Evolutionary conservation across 768 basidiomycete genomes (phyloP).

Genomic region (Neoboletus magnificus): DNA sequence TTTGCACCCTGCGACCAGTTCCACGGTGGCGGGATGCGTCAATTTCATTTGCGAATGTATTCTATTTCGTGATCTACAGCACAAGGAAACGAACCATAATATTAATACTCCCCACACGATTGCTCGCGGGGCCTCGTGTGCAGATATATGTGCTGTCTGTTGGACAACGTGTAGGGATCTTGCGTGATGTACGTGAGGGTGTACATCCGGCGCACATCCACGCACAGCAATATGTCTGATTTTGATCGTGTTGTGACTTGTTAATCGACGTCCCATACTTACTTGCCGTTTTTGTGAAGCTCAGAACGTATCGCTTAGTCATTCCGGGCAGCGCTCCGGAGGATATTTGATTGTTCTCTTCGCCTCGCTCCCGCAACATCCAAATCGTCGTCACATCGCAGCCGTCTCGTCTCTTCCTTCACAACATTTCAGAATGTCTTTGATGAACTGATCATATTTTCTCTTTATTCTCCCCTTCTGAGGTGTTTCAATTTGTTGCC

Average conservation of each 20-base stretch:
- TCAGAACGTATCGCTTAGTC: constrained; percentile 20
- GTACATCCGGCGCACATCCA: not conserved
- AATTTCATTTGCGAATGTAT: constrained; percentile 3
- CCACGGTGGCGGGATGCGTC: constrained; percentile 3
- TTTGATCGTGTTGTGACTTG: not conserved
- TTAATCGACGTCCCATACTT: not conserved
- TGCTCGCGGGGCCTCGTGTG: constrained; percentile 1
- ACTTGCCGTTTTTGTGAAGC: not conserved
- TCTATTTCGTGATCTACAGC: not conserved
- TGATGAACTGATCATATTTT: constrained; percentile 6
- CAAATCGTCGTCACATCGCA: constrained; percentile 12
- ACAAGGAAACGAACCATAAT: constrained; percentile 10
- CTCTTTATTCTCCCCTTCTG: not conserved
- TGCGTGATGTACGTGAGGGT: not conserved
- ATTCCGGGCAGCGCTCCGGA: constrained; percentile 13
- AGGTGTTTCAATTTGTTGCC: not conserved
- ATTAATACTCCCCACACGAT: constrained; percentile 11
- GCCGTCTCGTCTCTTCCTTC: not conserved
- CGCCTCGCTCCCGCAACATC: constrained; percentile 10
- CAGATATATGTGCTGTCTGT: not conserved
- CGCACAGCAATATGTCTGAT: not conserved
- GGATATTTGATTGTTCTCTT: constrained; percentile 3
- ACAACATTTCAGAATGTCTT: constrained; percentile 6
- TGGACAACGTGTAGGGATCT: not conserved
- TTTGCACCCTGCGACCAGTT: constrained; percentile 8